Conservation (phyloP, 331 rosid genomes). For the Malus hybrid region DNA sequence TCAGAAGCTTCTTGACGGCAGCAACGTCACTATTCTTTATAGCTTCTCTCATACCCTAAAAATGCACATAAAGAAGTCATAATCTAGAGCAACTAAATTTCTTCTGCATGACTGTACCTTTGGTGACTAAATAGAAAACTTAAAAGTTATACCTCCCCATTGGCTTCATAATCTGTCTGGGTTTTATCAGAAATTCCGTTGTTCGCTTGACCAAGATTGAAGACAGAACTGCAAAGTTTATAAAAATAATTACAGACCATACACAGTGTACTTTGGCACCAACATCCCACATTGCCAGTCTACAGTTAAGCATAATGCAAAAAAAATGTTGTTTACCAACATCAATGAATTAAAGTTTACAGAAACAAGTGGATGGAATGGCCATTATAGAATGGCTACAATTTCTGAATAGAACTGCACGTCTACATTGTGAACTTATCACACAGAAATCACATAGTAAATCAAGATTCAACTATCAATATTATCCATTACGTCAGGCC, state of each 20-base stretch:
- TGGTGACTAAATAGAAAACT: constrained; percentile 11
- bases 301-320: not conserved
- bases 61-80: constrained; percentile 16
- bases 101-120: constrained; percentile 8
- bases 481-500: not conserved
- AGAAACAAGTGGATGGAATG: not conserved
- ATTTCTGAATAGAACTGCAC: not conserved
- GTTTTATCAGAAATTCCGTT: constrained; percentile 24
- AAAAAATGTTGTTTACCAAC: not conserved
- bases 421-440: not conserved
- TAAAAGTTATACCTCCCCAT: constrained; percentile 66
- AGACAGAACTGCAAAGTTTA: constrained; percentile 37
- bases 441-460: constrained; percentile 1
- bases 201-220: constrained; percentile 44
- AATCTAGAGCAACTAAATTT: constrained; percentile 13
- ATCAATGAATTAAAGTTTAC: not conserved
- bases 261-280: not conserved
- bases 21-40: constrained; percentile 74
- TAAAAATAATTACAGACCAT: constrained; percentile 4
- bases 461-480: constrained; percentile 9
- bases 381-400: not conserved
- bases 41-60: constrained; percentile 91
- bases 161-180: constrained; percentile 56
- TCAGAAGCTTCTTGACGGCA: constrained; percentile 84
- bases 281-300: not conserved